Evolutionary conservation across 768 basidiomycete species (phyloP), one percentile per base, ranked within the genome.

Genomic region (Fomitopsis pulvina): DNA sequence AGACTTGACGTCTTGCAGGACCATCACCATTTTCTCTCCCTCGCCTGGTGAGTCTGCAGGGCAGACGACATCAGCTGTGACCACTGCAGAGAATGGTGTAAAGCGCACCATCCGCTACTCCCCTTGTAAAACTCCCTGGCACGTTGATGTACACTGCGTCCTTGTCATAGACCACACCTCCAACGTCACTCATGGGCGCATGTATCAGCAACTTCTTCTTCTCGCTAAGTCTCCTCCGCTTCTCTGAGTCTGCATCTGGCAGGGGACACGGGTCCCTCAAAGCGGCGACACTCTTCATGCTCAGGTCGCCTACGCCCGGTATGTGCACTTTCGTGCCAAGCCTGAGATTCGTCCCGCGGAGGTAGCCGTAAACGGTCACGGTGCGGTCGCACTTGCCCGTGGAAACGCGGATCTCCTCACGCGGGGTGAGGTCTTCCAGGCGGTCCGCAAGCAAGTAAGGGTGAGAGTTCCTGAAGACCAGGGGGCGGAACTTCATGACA

Each of bases 121-220:
- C 84, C 52, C 85, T 75, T 12, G 90, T 85, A 64, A 99, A 99
- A 60, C 79, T 95, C 1, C 96, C 96, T 11, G 92, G 88, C 9
- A 98, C 94, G 64, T 98, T 98, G 56, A 99, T 86, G 77, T 90
- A 99, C 2, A 99, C 94, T 0, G 93, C 92, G 62, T 98, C 95
- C 66, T 97, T 98, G 71, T 99, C 96, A 63, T 95, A 98, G 68
- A 89, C 81, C 48, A 99, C 81, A 2, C 95, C 96, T 10, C 95
- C 95, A 1, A 97, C 86, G 60, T 97, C 95, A 65, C 93, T 96
- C 96, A 99, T 98, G 1, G 96, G 96, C 14, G 96, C 96, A 65
- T 98, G 92, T 1, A 97, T 81, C 1, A 95, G 70, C 34, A 92
- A 63, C 63, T 89, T 94, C 66, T 87, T 90, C 73, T 96, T 95